Evolutionary conservation across 2,329 filamentous ascomycete genomes (phyloP).

Genomic region (Cytospora mali): DNA sequence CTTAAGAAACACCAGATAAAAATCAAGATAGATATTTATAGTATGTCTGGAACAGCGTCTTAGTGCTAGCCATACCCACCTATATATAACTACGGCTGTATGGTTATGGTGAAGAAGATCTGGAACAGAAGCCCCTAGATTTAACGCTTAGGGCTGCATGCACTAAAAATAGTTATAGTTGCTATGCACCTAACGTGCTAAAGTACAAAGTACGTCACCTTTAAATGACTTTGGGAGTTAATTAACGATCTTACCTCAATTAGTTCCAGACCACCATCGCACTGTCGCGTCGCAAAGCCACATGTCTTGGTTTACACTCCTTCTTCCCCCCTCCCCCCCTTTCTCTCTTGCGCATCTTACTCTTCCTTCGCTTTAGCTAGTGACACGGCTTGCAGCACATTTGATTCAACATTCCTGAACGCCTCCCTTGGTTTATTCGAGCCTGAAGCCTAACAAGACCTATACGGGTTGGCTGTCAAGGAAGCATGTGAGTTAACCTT

Average conservation of each 20-base stretch:
- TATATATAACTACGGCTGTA: too few species aligned
- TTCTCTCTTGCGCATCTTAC: neutral
- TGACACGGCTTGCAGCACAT: neutral
- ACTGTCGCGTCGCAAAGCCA: conserved; percentile 1
- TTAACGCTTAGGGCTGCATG: conserved; percentile 9
- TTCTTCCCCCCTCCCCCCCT: neutral
- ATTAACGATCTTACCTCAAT: conserved; percentile 15
- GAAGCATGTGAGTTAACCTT: conserved; percentile 9
- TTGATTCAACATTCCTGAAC: conserved; percentile 5
- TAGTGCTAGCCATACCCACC: too few species aligned
- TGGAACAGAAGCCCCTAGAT: conserved; percentile 5
- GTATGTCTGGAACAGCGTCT: too few species aligned
- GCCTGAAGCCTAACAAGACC: conserved; percentile 3
- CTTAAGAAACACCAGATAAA: too few species aligned
- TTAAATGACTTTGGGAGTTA: neutral
- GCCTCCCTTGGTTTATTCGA: neutral
- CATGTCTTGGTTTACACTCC: conserved; percentile 17
- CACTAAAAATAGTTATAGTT: conserved; percentile 13
- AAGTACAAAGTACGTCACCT: conserved; percentile 21
- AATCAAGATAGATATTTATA: too few species aligned
- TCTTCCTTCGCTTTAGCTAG: neutral
- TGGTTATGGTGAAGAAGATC: too few species aligned
- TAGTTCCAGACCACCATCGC: conserved; percentile 10
- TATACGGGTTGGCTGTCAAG: conserved; percentile 7
- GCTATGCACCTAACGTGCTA: too few species aligned